Base-by-base conservation (phyloP, 306 rosid genomes). In the Glycyrrhiza uralensis region DNA sequence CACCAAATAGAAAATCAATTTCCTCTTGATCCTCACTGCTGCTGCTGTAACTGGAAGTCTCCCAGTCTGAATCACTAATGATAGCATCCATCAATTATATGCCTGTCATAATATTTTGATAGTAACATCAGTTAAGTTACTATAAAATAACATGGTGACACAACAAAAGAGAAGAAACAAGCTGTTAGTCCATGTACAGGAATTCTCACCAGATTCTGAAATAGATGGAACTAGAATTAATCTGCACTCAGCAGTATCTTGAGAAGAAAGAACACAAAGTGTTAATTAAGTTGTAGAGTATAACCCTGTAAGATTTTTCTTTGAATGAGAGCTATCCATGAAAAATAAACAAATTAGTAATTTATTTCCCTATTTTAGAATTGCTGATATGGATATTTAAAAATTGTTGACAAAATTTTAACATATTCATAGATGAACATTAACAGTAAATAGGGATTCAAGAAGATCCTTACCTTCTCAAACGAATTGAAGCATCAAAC, bases 1-100 rank as follows among this genome's bases (percentile, higher is more conserved):
- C 97, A 2, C 89, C 83, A 60, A 79, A 91, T 23, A 84, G 81
- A 76, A 66, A 82, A 56, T 94, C 89, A 1, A 49, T 71, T 81
- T 87, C 96, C 76, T 87, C 96, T 78, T 86, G 96, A 83, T 94
- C 95, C 73, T 86, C 97, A 55, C 82, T 73, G 71, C 93, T 83
- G 82, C 85, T 85, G 74, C 91, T 81, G 62, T 89, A 96, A 76
- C 96, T 94, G 46, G 76, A 80, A 84, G 84, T 88, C 70, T 95
- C 99, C 97, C 97, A 95, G 52, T 88, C 99, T 9, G 93, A 89
- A 82, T 91, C 96, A 71, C 85, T 84, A 13, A 24, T 66, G 55
- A 81, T 67, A 55, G 54, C 52, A 65, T 87, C 97, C 99, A 89
- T 95, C 46, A 18, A 71, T 82, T 61, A 76, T 68, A 78, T 80